phyloP scores from a whole-genome alignment of 2,329 filamentous ascomycete species.

The Ilyonectria destructans region DNA sequence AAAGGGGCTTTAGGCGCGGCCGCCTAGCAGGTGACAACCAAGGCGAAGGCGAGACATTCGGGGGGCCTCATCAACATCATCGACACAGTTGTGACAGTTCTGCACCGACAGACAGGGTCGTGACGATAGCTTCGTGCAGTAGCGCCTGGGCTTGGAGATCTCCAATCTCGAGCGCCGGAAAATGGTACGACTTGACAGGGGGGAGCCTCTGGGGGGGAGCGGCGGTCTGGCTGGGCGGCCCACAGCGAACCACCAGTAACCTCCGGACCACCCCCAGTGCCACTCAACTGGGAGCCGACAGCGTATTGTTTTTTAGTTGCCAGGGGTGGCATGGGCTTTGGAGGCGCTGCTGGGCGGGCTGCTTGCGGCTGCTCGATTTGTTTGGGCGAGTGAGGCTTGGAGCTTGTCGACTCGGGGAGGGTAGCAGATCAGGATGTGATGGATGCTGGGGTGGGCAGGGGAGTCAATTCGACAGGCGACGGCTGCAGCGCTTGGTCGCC shows the following conservation, averaged over 20 bases:
- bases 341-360: conserved; percentile 19
- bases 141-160: conserved; percentile 49
- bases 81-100: conserved; percentile 37
- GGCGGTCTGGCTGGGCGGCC: conserved; percentile 43
- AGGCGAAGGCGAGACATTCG: conserved; percentile 36
- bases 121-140: conserved; percentile 47
- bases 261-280: conserved; percentile 42
- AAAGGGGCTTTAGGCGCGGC: conserved; percentile 18
- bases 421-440: conserved; percentile 18
- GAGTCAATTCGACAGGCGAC: conserved; percentile 26
- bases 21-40: conserved; percentile 9
- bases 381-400: conserved; percentile 25
- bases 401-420: conserved; percentile 10
- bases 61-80: conserved; percentile 26
- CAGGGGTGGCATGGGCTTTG: conserved; percentile 26
- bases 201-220: conserved; percentile 41
- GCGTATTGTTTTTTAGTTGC: conserved; percentile 20
- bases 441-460: conserved; percentile 17
- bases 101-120: conserved; percentile 45
- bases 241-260: conserved; percentile 39
- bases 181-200: conserved; percentile 50
- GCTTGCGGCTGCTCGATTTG: conserved; percentile 23
- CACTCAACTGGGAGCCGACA: conserved; percentile 39
- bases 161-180: conserved; percentile 49
- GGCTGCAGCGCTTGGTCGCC: conserved; percentile 39